Conservation (phyloP, 2,329 filamentous ascomycete genomes). For the Colletotrichum salicis region DNA sequence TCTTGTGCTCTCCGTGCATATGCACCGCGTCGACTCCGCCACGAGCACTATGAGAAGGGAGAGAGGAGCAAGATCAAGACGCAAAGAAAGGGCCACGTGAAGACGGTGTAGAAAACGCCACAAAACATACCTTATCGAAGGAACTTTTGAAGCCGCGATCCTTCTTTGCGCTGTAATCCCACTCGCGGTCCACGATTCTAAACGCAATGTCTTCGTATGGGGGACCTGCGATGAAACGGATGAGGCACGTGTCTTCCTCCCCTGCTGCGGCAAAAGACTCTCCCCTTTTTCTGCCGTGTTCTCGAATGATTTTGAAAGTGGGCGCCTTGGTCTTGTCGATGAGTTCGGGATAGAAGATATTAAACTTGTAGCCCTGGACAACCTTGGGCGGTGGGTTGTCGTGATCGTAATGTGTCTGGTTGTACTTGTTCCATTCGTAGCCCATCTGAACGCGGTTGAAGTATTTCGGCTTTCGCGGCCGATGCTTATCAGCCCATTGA, state of each 20-base stretch:
- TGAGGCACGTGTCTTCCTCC: constrained; percentile 96
- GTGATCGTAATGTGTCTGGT: constrained; percentile 98
- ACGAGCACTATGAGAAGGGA: neutral
- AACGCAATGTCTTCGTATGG: constrained; percentile 98
- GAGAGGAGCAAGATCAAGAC: neutral
- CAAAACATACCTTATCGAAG: constrained; percentile 84
- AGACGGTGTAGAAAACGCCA: neutral
- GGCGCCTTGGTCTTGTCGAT: constrained; percentile 95
- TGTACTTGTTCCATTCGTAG: constrained; percentile 99
- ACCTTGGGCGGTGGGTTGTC: constrained; percentile 98
- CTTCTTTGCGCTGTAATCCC: constrained; percentile 97
- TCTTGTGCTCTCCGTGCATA: constrained; percentile 9
- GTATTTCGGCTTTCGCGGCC: constrained; percentile 91
- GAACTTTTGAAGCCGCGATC: constrained; percentile 96
- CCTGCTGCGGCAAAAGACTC: constrained; percentile 94
- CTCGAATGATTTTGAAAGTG: constrained; percentile 94
- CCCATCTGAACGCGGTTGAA: constrained; percentile 99
- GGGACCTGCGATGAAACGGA: constrained; percentile 93
- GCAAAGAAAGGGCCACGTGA: constrained; percentile 1
- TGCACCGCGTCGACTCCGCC: constrained; percentile 23
- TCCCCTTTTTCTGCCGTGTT: constrained; percentile 87
- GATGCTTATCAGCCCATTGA: constrained; percentile 85
- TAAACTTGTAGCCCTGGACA: constrained; percentile 99
- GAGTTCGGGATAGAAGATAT: constrained; percentile 98
- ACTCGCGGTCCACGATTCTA: constrained; percentile 96